A percentile compares a stretch with the other conserved stretches of the same genome.
These are phyloP conservation scores for Mortierella sp. DNA, from an alignment of 371 early-diverging fungal species.

Conservation along the genomic window DNA sequence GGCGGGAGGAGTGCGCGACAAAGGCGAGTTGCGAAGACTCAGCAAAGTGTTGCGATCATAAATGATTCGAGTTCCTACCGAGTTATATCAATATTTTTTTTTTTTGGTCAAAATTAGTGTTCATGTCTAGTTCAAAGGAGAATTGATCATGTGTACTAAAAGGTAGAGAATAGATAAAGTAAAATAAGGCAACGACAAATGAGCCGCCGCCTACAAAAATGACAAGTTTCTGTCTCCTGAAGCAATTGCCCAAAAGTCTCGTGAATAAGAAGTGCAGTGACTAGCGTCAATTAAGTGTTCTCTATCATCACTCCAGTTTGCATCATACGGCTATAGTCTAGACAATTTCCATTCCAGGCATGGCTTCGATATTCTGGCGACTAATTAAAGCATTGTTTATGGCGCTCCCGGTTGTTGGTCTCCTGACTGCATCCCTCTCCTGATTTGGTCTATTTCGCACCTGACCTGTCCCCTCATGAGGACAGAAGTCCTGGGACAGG, in stretches of 20 bases:
- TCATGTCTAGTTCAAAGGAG: neutral
- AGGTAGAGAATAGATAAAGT: too few species aligned
- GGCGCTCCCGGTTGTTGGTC: neutral
- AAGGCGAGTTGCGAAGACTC: constrained; percentile 73
- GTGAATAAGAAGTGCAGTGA: neutral
- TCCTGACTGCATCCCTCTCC: constrained; percentile 8
- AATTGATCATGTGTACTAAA: constrained; percentile 6
- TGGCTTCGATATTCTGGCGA: neutral
- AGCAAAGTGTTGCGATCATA: constrained; percentile 76
- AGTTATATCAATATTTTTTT: neutral
- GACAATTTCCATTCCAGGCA: neutral
- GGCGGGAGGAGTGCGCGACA: constrained; percentile 73
- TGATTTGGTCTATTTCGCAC: constrained; percentile 20
- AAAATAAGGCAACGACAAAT: too few species aligned
- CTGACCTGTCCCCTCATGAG: constrained; percentile 16
- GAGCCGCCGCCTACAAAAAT: too few species aligned
- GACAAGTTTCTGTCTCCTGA: too few species aligned
- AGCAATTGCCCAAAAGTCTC: neutral
- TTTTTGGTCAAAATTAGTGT: neutral
- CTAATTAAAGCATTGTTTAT: neutral
- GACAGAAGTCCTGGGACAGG: neutral
- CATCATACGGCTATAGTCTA: neutral
- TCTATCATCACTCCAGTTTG: too few species aligned
- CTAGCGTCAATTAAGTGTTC: neutral
- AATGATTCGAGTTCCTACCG: constrained; percentile 69